Evolutionary conservation across 208 protist genomes (phyloP).

Genomic region (Angomonas ambiguus): DNA sequence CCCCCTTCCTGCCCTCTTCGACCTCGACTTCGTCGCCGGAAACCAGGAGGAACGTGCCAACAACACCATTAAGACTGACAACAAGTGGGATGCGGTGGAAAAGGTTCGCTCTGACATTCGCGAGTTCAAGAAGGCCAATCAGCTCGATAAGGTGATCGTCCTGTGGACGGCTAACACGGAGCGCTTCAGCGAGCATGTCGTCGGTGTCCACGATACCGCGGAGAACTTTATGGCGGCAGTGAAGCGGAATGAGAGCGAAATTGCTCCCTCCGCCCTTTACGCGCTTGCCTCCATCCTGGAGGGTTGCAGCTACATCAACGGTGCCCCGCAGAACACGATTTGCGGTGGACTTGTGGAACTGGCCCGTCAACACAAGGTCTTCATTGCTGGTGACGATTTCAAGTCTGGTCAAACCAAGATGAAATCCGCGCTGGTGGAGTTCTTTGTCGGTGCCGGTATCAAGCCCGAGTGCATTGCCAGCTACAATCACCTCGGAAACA

Average conservation of each 20-base stretch:
- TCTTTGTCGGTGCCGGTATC: conserved; percentile 94
- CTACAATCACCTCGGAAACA: conserved; percentile 98
- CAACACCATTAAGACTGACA: conserved; percentile 90
- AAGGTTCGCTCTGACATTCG: conserved; percentile 95
- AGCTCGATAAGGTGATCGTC: conserved; percentile 96
- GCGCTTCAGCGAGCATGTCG: conserved; percentile 90
- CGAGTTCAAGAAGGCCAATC: conserved; percentile 80
- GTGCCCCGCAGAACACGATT: conserved; percentile 98
- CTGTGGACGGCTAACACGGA: conserved; percentile 99
- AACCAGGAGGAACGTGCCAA: conserved; percentile 97
- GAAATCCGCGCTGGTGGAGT: conserved; percentile 98
- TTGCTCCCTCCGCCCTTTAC: conserved; percentile 96
- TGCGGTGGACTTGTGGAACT: conserved; percentile 95
- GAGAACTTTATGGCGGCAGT: conserved; percentile 94
- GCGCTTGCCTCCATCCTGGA: conserved; percentile 97
- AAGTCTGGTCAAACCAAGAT: conserved; percentile 99
- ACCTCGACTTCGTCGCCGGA: conserved; percentile 97
- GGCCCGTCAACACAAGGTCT: conserved; percentile 82
- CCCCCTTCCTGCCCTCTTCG: conserved; percentile 96
- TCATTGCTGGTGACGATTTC: conserved; percentile 98
- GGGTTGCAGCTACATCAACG: conserved; percentile 97
- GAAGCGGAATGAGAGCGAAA: conserved; percentile 80
- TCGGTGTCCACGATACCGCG: conserved; percentile 95
- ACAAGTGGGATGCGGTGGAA: conserved; percentile 93
- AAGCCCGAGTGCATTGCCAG: conserved; percentile 82